These are phyloP conservation scores for Metschnikowia dekortorum DNA, from an alignment of 805 yeast species.

Conservation along the genomic window DNA sequence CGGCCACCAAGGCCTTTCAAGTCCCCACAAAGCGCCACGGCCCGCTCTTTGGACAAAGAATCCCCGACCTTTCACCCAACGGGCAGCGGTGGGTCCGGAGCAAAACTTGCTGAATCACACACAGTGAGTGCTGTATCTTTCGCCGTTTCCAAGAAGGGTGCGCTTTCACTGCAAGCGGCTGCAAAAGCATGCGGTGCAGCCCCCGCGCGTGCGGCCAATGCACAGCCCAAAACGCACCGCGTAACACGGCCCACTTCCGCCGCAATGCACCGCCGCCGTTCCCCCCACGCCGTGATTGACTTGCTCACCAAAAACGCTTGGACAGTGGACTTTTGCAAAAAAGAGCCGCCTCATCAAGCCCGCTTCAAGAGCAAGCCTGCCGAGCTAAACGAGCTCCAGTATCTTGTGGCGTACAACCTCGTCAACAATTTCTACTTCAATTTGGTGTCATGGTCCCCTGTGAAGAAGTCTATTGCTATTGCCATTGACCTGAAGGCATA, in stretches of 20 bases:
- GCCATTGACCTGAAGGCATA: slow-evolving; percentile 59
- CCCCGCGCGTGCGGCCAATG: background rate
- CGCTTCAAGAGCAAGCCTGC: background rate
- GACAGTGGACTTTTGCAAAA: background rate
- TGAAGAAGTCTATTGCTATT: slow-evolving; percentile 51
- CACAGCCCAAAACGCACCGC: background rate
- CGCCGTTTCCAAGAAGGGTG: background rate
- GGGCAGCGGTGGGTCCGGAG: too few relatives aligned
- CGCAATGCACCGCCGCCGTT: background rate
- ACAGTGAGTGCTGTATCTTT: background rate
- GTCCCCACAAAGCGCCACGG: background rate
- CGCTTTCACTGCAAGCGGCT: background rate
- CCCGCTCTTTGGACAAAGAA: too few relatives aligned
- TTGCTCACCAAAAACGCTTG: background rate
- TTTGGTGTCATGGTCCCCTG: slow-evolving; percentile 65
- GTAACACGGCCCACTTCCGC: background rate
- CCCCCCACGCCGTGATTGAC: background rate
- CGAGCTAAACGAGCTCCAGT: slow-evolving; percentile 15
- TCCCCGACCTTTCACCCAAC: too few relatives aligned
- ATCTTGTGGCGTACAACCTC: slow-evolving; percentile 34
- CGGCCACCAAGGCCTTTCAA: background rate
- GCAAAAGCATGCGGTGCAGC: background rate
- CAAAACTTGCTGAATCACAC: too few relatives aligned
- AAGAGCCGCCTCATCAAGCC: background rate
- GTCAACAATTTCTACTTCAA: slow-evolving; percentile 77